A percentile compares a stretch with the other conserved stretches of the same genome.
These are phyloP conservation scores for Nothophytophthora sp. DNA, from an alignment of 352 stramenopile species.

Conservation along the genomic window DNA sequence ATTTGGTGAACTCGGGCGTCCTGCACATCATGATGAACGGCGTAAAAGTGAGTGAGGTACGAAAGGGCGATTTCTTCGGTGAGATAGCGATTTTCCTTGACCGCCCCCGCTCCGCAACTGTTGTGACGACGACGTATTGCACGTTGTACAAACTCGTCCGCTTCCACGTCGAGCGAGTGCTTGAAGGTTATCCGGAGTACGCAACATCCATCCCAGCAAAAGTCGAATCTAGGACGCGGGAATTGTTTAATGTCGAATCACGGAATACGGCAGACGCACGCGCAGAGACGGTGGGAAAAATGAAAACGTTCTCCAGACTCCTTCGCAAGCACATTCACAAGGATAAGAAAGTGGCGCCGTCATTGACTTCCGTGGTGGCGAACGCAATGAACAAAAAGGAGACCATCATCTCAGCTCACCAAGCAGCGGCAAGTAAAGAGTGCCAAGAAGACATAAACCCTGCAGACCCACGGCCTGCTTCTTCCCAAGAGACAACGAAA, in stretches of 20 bases:
- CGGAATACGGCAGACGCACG: conserved; percentile 13
- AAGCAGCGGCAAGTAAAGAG: background rate
- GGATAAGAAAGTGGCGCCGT: conserved; percentile 39
- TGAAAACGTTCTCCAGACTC: conserved; percentile 44
- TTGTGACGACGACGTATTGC: conserved; percentile 60
- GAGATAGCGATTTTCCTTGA: conserved; percentile 66
- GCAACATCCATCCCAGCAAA: conserved; percentile 35
- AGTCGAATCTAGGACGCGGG: conserved; percentile 44
- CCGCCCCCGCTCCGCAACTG: conserved; percentile 48
- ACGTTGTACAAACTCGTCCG: conserved; percentile 62
- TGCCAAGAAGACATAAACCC: too few relatives aligned
- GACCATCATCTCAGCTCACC: background rate
- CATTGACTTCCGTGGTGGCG: conserved; percentile 11
- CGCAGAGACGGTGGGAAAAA: conserved; percentile 22
- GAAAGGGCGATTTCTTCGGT: conserved; percentile 66
- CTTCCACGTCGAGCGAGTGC: conserved; percentile 52
- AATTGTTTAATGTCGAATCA: conserved; percentile 33
- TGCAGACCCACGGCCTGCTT: background rate
- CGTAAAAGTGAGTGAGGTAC: conserved; percentile 61
- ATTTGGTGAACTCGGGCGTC: conserved; percentile 65
- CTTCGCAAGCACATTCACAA: conserved; percentile 49
- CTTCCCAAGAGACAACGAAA: background rate
- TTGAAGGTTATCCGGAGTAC: conserved; percentile 60
- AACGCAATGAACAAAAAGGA: conserved; percentile 16
- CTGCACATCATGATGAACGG: conserved; percentile 56